Base-by-base conservation (phyloP, 2,329 filamentous ascomycete genomes). In the Scleromitrula shiraiana region DNA sequence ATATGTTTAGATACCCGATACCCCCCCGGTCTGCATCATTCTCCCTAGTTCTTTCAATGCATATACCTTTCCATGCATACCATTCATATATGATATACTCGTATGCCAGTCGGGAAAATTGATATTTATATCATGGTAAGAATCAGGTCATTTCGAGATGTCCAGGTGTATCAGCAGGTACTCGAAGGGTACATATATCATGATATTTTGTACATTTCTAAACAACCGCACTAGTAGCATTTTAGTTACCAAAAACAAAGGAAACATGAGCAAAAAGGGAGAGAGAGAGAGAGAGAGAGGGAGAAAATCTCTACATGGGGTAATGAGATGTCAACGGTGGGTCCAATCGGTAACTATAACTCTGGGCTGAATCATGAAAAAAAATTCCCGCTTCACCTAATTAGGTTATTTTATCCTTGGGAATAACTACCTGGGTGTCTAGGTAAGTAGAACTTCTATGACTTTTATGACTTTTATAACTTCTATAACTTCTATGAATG, bases 341-440 rank as follows among this genome's bases (percentile, higher is more conserved):
- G 45, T 22, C 26, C 15, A 26, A 37, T 20, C 22, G 12, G 20
- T n/a, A n/a, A n/a, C n/a, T n/a, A n/a, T n/a, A n/a, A n/a, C n/a
- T n/a, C n/a, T n/a, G n/a, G n/a, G n/a, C n/a, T n/a, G n/a, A n/a
- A n/a, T n/a, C n/a, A n/a, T n/a, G n/a, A n/a, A n/a, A 9, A 20
- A 33, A 17, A 41, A 19, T 41, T 2, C 7, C 35, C 38, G 32
- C 44, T 41, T 47, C 15, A 23, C 45, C 45, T 19, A 17, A 8
- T 35, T 41, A 42, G 37, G 45, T 36, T 33, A 47, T 35, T 41
- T 36, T 47, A 47, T 47, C 45, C 45, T 42, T 27, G 9, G 5
- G 7, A 15, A 6, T 7, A 7, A 27, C 12, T 27, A 12, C n/a
- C n/a, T n/a, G n/a, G n/a, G n/a, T n/a, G n/a, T n/a, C n/a, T n/a